Conservation (phyloP, 2,329 filamentous ascomycete species). For the Aspergillus unguis region DNA sequence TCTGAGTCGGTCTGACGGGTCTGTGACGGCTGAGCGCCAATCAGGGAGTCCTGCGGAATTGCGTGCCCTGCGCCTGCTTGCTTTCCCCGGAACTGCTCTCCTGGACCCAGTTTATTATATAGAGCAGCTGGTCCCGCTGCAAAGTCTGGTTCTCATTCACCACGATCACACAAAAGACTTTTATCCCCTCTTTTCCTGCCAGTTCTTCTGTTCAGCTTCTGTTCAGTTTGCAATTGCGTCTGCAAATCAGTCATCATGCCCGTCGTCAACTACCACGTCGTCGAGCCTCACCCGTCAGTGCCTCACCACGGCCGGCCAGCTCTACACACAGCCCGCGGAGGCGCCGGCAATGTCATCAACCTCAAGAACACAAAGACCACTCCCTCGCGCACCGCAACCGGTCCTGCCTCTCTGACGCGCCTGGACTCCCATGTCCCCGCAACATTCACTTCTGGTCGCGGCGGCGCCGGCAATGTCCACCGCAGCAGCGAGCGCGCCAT, state of each 20-base stretch:
- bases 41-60: conserved; percentile 15
- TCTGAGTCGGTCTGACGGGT: neutral
- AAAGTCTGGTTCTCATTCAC: conserved; percentile 16
- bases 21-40: conserved; percentile 4
- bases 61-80: conserved; percentile 10
- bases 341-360: conserved; percentile 57
- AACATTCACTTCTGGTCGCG: conserved; percentile 49
- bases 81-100: conserved; percentile 14
- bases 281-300: conserved; percentile 61
- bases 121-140: conserved; percentile 19
- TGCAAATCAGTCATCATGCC: conserved; percentile 24
- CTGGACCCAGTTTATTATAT: conserved; percentile 16
- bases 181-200: neutral
- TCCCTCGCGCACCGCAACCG: conserved; percentile 39
- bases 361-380: conserved; percentile 53
- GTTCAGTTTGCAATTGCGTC: too few species aligned
- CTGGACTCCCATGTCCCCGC: conserved; percentile 45
- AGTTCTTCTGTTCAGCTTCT: neutral
- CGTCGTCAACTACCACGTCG: conserved; percentile 50
- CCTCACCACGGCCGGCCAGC: conserved; percentile 47
- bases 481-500: conserved; percentile 54
- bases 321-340: conserved; percentile 55
- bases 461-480: conserved; percentile 57
- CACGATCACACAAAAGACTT: conserved; percentile 14
- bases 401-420: conserved; percentile 50